Percentiles rank a stretch among this genome's conserved stretches.
Evolutionary conservation across 2,329 filamentous ascomycete species (phyloP).

Genomic region (Aspergillus chevalieri): DNA sequence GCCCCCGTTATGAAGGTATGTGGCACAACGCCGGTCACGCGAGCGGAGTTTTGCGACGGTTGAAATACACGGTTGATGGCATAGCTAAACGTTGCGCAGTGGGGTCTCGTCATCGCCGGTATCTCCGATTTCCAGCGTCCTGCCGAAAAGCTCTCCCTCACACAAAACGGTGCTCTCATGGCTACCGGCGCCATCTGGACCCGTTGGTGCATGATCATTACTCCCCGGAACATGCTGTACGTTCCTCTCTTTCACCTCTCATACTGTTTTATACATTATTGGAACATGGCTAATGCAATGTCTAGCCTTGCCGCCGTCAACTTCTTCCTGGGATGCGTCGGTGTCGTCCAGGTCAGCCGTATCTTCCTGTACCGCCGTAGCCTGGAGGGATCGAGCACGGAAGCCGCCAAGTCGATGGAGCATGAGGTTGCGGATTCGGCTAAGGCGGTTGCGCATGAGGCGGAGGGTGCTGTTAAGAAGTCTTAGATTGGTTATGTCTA

Average conservation of each 20-base stretch:
- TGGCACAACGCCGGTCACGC: constrained; percentile 1
- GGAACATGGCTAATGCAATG: constrained; percentile 4
- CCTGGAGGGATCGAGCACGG: constrained; percentile 46
- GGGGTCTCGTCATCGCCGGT: constrained; percentile 87
- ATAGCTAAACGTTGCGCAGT: constrained; percentile 46
- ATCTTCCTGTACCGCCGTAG: constrained; percentile 60
- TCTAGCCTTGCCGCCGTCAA: constrained; percentile 83
- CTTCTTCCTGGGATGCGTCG: constrained; percentile 92
- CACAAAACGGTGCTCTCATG: constrained; percentile 84
- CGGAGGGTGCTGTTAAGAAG: constrained; percentile 30
- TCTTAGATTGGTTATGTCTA: constrained; percentile 8
- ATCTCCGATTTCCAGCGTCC: constrained; percentile 87
- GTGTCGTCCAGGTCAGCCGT: constrained; percentile 71
- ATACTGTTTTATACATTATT: background rate
- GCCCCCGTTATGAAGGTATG: constrained; percentile 84
- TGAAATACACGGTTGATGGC: background rate
- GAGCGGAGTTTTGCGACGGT: background rate
- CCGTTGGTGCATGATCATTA: constrained; percentile 96
- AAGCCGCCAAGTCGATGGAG: constrained; percentile 34
- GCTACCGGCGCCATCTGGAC: constrained; percentile 96
- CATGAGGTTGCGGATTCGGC: constrained; percentile 31
- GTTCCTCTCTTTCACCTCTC: constrained; percentile 24
- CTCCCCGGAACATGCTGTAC: constrained; percentile 82
- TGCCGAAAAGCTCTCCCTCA: constrained; percentile 84
- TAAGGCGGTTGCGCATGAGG: constrained; percentile 26